Evolutionary conservation across 192 early-diverging fungal genomes (phyloP).

Genomic region (Helicostylum pulchrum): DNA sequence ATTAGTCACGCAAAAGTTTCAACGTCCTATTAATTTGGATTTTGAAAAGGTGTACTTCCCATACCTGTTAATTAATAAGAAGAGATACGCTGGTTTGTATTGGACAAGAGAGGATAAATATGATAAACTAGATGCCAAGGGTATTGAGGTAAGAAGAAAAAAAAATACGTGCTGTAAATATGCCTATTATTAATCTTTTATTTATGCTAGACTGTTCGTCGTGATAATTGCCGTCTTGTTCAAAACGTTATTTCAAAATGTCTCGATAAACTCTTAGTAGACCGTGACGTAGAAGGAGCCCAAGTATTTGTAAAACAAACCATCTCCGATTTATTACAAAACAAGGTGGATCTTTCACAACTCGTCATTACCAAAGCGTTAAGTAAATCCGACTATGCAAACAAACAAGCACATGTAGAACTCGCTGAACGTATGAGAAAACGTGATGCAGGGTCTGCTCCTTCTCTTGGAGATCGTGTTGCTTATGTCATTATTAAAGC

Average conservation of each 20-base stretch:
- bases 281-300: constrained; percentile 83
- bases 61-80: constrained; percentile 97
- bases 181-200: not conserved
- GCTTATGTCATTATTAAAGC: constrained; percentile 94
- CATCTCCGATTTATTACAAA: constrained; percentile 91
- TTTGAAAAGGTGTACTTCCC: constrained; percentile 99
- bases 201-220: constrained; percentile 77
- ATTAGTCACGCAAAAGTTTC: constrained; percentile 81
- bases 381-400: constrained; percentile 92
- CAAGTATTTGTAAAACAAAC: constrained; percentile 81
- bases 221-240: constrained; percentile 93
- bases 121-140: constrained; percentile 97
- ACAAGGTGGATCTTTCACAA: constrained; percentile 95
- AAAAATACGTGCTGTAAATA: not conserved
- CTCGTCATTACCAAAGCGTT: constrained; percentile 96
- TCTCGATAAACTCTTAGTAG: constrained; percentile 85
- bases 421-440: constrained; percentile 95
- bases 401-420: constrained; percentile 94
- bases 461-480: constrained; percentile 92
- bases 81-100: constrained; percentile 96
- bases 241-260: constrained; percentile 91
- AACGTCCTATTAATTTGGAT: constrained; percentile 95
- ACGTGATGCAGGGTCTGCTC: constrained; percentile 95
- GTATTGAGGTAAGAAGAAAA: constrained; percentile 95
- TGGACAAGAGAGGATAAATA: constrained; percentile 93